Base-by-base conservation (phyloP, 805 yeast genomes). In the Komagataella ulmi region DNA sequence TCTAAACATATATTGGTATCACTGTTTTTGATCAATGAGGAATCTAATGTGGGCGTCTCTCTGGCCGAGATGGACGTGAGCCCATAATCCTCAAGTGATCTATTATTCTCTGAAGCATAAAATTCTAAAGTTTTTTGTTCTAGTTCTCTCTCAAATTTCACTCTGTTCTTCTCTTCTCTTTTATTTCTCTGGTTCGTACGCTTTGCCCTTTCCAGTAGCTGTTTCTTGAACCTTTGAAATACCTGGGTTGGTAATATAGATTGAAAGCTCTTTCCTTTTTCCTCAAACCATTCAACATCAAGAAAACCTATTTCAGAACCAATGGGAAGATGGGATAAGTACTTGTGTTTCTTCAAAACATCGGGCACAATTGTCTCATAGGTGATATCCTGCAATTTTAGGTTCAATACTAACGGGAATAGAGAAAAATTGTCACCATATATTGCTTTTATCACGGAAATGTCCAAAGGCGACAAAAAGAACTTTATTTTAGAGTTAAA, bases 271-370 rank as follows among this genome's bases (percentile, higher is more conserved):
- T 30, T 30, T 4, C 40, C 40, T 12, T 60, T 30, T 3, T 51
- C 51, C 45, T 58, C 64, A 17, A 58, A 50, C 98, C 98, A 91
- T 61, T 88, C 83, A 50, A 96, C 76, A 59, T 93, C 98, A 51
- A 93, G 62, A 55, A 87, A 81, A 8, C 89, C 95, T 46, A 91
- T 65, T 50, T 84, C 85, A 0, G 96, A 84, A 1, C 97, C 97
- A 24, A 79, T 63, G 0, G 99, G 97, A 19, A 89, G 66, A 64
- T 91, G 91, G 0, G 85, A 75, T 52, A 93, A 66, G 63, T 85
- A 88, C 64, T 88, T 90, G 62, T 75, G 75, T 56, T 81, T 79
- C 50, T 77, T 75, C 2, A 77, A 58, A 59, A 84, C 56, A 3
- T 79, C 79, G 14, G 78, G 81, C 0, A 83, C 76, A 2, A 83